Base-by-base conservation (phyloP, 495 filamentous ascomycete species). In the Hyaloscypha finlandica region DNA sequence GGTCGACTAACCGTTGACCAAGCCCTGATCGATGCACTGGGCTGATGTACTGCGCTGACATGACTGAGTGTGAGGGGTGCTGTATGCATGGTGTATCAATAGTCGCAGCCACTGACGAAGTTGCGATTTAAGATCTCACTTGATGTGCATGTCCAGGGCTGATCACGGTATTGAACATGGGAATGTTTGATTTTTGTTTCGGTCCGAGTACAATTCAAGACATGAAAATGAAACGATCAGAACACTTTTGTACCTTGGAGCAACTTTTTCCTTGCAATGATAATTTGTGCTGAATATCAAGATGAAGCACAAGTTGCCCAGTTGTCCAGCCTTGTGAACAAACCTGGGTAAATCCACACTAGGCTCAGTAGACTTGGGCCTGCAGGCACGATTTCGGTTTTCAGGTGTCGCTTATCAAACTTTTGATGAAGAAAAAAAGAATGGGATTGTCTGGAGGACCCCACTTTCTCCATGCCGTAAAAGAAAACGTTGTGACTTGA, bases 371-470 rank as follows among this genome's bases (percentile, higher is more conserved):
- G 4, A 56, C 22, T 29, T 56, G 53, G 6, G 42, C 22, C 53
- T 56, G 53, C 53, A 56, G 53, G 53, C 53, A 56, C 53, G 53
- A 56, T 56, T 25, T 32, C 53, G 53, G 53, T 11, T 56, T 56
- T 56, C 8, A 56, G n/a, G 8, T 53, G 53, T 29, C 19, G 53
- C 20, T 56, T 56, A 25, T 32, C 20, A 30, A 32, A n/a, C 8
- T 53, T 25, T 8, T 1, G 8, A 32, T 25, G 53, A 32, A 32
- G 6, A 53, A 25, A 29, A 9, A 12, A 32, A 14, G 53, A 56
- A 56, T 6, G 5, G 30, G 19, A 56, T 6, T 4, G 9, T 19
- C 16, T 16, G 11, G 42, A 48, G 16, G 16, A 19, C 16, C 16
- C 11, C 42, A 48, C 9, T 48, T 11, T 19, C 11, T 48, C 16